Conservation (phyloP, 73 alveolate species). For the Symbiodinium natans region DNA sequence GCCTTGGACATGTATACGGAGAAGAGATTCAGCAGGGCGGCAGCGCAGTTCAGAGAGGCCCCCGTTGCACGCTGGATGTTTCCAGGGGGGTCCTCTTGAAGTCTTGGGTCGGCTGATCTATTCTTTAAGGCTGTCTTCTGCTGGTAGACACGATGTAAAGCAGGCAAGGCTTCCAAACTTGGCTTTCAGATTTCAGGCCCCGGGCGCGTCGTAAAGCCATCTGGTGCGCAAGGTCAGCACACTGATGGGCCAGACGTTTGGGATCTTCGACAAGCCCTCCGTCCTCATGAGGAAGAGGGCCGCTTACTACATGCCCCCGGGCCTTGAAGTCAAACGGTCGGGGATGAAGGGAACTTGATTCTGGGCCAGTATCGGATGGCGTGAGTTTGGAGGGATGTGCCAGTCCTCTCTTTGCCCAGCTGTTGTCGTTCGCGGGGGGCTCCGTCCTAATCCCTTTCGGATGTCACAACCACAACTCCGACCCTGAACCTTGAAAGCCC, state of each 20-base stretch:
- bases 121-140: neutral
- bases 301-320: conserved; percentile 59
- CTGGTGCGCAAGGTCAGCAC: conserved; percentile 75
- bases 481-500: neutral
- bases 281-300: conserved; percentile 83
- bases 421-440: neutral
- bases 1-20: conserved; percentile 29
- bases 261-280: conserved; percentile 81
- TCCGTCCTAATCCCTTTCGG: too few relatives aligned
- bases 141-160: too few relatives aligned
- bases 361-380: too few relatives aligned
- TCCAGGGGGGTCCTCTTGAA: neutral
- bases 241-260: conserved; percentile 60
- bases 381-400: neutral
- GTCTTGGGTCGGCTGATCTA: neutral
- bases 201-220: too few relatives aligned
- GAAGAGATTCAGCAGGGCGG: conserved; percentile 75
- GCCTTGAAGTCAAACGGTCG: too few relatives aligned
- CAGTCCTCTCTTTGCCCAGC: neutral
- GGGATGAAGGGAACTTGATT: too few relatives aligned
- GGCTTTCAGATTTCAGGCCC: too few relatives aligned
- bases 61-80: too few relatives aligned
- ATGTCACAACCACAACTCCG: too few relatives aligned
- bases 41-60: conserved; percentile 61
- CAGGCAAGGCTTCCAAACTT: too few relatives aligned